phyloP scores from a whole-genome alignment of 352 stramenopile genomes.

The Pythium apleroticum region DNA sequence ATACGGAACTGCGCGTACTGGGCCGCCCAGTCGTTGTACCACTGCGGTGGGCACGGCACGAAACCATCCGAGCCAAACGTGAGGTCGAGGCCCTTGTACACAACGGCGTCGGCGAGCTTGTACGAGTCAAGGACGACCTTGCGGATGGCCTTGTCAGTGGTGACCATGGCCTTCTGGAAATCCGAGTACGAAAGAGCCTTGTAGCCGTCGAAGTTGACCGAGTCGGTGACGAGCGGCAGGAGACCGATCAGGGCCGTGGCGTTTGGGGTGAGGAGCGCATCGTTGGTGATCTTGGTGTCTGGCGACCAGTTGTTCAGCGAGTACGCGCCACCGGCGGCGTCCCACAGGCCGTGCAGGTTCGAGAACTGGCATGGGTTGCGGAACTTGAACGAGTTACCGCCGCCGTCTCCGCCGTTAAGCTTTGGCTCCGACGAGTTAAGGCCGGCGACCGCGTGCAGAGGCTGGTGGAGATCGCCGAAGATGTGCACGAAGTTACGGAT shows the following conservation, averaged over 20 bases:
- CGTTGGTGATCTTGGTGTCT: constrained; percentile 14
- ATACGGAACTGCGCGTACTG: constrained; percentile 27
- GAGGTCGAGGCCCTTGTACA: constrained; percentile 33
- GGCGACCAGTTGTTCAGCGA: constrained; percentile 60
- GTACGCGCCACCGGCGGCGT: constrained; percentile 46
- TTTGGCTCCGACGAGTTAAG: constrained; percentile 41
- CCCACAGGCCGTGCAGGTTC: constrained; percentile 73
- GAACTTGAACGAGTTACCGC: constrained; percentile 66
- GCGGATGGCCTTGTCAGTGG: constrained; percentile 19
- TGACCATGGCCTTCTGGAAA: constrained; percentile 19
- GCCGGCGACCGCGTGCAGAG: constrained; percentile 49
- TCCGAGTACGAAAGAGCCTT: constrained; percentile 17
- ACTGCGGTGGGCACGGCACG: constrained; percentile 26
- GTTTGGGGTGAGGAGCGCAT: constrained; percentile 29
- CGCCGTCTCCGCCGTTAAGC: constrained; percentile 38
- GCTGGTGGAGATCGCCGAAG: constrained; percentile 65
- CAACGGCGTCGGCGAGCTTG: constrained; percentile 24
- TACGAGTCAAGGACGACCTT: constrained; percentile 31
- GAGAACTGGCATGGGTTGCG: constrained; percentile 41
- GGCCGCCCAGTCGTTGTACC: constrained; percentile 25
- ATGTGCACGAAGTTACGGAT: constrained; percentile 74
- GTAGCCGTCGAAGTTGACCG: constrained; percentile 21
- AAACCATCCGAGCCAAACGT: constrained; percentile 28
- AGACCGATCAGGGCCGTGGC: constrained; percentile 43
- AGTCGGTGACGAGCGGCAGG: constrained; percentile 16